Conservation (phyloP, 192 early-diverging fungal species). For the Chytriomyces sp. region DNA sequence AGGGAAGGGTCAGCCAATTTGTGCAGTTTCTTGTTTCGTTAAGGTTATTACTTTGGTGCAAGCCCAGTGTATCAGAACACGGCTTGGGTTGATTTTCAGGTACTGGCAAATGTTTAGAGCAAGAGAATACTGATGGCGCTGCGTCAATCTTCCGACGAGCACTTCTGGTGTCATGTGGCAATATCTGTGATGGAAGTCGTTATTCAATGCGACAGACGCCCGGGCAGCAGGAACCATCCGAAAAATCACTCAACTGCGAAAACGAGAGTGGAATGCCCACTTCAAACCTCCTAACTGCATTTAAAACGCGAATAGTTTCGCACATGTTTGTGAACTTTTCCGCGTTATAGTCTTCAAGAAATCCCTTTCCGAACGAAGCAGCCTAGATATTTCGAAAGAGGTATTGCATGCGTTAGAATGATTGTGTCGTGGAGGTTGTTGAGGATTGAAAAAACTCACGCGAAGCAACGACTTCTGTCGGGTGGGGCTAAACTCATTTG, state of each 20-base stretch:
- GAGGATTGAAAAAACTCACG: conserved; percentile 39
- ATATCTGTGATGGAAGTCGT: conserved; percentile 54
- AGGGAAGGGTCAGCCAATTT: conserved; percentile 56
- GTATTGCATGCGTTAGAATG: conserved; percentile 4
- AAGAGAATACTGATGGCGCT: conserved; percentile 82
- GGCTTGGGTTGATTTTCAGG: conserved; percentile 75
- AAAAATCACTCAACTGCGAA: conserved; percentile 67
- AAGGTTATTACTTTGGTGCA: conserved; percentile 76
- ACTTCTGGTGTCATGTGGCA: conserved; percentile 76
- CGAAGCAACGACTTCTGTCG: conserved; percentile 83
- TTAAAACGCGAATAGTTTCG: conserved; percentile 83
- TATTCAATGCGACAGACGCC: too few species aligned
- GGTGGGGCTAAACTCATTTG: conserved; percentile 77
- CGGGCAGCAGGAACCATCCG: neutral
- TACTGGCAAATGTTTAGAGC: conserved; percentile 87
- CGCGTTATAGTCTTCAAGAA: conserved; percentile 83
- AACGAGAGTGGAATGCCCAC: conserved; percentile 91
- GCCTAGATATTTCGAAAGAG: conserved; percentile 63
- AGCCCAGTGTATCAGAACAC: conserved; percentile 94
- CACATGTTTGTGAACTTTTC: conserved; percentile 89
- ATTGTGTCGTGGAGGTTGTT: neutral
- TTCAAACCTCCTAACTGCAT: conserved; percentile 80
- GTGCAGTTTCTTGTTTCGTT: neutral
- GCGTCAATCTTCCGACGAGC: conserved; percentile 81
- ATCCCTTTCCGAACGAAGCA: conserved; percentile 92